A percentile compares a stretch with the other conserved stretches of the same genome.
These are phyloP conservation scores for Phytophthora fragariaefolia DNA, from an alignment of 352 stramenopile genomes.

Conservation along the genomic window DNA sequence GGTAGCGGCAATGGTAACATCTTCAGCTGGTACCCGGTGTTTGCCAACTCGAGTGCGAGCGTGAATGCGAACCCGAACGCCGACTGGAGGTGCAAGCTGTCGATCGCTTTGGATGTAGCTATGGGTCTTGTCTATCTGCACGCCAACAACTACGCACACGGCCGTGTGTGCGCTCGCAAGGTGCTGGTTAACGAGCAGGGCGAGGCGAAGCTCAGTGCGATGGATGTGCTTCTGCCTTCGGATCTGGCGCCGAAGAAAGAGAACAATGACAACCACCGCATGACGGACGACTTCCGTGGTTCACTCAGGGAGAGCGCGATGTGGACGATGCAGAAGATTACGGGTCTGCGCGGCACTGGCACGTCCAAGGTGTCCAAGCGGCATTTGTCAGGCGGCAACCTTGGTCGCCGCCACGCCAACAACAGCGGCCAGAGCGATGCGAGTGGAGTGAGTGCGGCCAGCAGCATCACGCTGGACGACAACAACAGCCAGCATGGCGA, in stretches of 20 bases:
- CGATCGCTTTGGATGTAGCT: conserved; percentile 80
- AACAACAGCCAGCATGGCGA: conserved; percentile 36
- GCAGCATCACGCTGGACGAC: conserved; percentile 39
- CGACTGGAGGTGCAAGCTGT: conserved; percentile 77
- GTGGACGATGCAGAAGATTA: conserved; percentile 50
- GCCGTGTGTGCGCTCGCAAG: conserved; percentile 63
- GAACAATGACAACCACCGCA: conserved; percentile 18
- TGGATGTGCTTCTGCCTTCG: conserved; percentile 59
- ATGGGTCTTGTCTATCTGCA: conserved; percentile 84
- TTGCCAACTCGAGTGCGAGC: conserved; percentile 37
- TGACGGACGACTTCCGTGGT: conserved; percentile 39
- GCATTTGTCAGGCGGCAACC: conserved; percentile 7
- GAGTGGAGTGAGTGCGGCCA: conserved; percentile 32
- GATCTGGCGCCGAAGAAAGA: conserved; percentile 13
- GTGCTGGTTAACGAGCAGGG: conserved; percentile 78
- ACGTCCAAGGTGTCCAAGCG: conserved; percentile 19
- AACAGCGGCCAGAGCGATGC: conserved; percentile 41
- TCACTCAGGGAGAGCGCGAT: conserved; percentile 59
- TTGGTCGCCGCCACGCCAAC: conserved; percentile 32
- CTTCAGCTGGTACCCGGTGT: conserved; percentile 63
- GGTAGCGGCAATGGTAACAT: conserved; percentile 55
- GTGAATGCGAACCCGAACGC: conserved; percentile 54
- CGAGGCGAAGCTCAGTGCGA: conserved; percentile 78
- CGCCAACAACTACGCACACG: conserved; percentile 63
- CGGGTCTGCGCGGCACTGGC: conserved; percentile 20